Evolutionary conservation across 257 asterid species (phyloP).

Genomic region (Nicotiana tomentosiformis): DNA sequence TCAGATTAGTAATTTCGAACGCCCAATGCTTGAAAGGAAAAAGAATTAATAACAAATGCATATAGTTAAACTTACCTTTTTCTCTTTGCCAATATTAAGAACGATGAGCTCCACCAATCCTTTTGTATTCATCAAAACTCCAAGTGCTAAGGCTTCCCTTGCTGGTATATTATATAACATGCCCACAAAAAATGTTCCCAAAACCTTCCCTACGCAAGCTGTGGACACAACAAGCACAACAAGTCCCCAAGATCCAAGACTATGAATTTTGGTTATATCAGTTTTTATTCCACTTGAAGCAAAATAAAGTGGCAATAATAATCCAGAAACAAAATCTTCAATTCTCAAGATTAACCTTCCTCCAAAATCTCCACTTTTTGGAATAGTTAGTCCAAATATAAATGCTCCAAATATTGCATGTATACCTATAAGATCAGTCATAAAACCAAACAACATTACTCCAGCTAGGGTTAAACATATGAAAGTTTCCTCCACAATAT

Average conservation of each 20-base stretch:
- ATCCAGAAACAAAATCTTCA: slow-evolving; percentile 56
- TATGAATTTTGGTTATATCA: slow-evolving; percentile 29
- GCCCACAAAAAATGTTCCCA: slow-evolving; percentile 50
- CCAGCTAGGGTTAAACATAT: slow-evolving; percentile 47
- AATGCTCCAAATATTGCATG: slow-evolving; percentile 63
- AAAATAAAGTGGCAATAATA: slow-evolving; percentile 53
- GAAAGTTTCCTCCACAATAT: slow-evolving; percentile 35
- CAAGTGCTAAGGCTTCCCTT: slow-evolving; percentile 49
- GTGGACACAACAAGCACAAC: slow-evolving; percentile 40
- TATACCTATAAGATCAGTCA: slow-evolving; percentile 60
- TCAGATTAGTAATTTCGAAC: no score
- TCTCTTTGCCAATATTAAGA: no score
- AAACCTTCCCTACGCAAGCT: slow-evolving; percentile 52
- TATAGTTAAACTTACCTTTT: neutral
- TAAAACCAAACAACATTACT: slow-evolving; percentile 49
- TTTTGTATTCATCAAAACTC: slow-evolving; percentile 62
- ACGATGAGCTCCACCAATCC: slow-evolving; percentile 14
- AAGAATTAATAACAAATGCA: no score
- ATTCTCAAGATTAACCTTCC: slow-evolving; percentile 31
- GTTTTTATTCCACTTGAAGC: slow-evolving; percentile 66
- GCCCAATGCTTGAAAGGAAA: no score
- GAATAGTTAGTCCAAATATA: slow-evolving; percentile 51
- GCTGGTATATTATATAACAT: slow-evolving; percentile 41
- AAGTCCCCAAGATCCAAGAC: slow-evolving; percentile 50
- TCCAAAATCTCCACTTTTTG: slow-evolving; percentile 42